Base-by-base conservation (phyloP, 345 rosid species). In the Excoecaria agallocha region DNA sequence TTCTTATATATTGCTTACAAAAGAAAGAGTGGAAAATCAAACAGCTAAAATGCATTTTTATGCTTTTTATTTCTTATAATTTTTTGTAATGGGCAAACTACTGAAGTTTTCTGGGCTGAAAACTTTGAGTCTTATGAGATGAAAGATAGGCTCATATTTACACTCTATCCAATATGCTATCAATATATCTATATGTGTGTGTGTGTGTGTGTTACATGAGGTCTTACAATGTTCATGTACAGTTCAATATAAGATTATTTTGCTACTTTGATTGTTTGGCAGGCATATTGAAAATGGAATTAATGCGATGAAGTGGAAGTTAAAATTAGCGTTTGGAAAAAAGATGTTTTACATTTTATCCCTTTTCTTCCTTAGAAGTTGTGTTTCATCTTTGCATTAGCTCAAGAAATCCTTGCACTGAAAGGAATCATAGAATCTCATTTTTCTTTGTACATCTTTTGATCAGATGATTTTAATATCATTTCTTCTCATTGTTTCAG, bases 401-500 rank as follows among this genome's bases (percentile, higher is more conserved):
- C 8, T 39, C 13, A 17, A 39, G 3, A 64, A 6, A 58, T 58
- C 37, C 30, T 11, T 45, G n/a, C 9, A n/a, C 19, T 16, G 48
- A 19, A 41, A 12, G 22, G 49, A 61, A 16, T 63, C 24, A 38
- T 63, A 9, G 12, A n/a, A 63, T 39, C 19, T 38, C 49, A 16
- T 63, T 63, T 63, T 63, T 24, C n/a, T 68, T 49, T 68, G 6
- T 49, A 35, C 45, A 50, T 30, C 7, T 68, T 3, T 6, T 25
- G 43, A 3, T 39, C 49, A 17, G 20, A n/a, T 50, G 46, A 15
- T 65, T 38, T 25, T 52, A 17, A 67, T 60, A n/a, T 43, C 50
- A 22, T 5, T 66, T 41, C 41, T 78, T 12, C 38, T 54, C 76
- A 25, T 73, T 57, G 59, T n/a, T 80, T 70, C 85, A 78, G 82